phyloP scores from a whole-genome alignment of 345 rosid species.

The Boechera divaricarpa region DNA sequence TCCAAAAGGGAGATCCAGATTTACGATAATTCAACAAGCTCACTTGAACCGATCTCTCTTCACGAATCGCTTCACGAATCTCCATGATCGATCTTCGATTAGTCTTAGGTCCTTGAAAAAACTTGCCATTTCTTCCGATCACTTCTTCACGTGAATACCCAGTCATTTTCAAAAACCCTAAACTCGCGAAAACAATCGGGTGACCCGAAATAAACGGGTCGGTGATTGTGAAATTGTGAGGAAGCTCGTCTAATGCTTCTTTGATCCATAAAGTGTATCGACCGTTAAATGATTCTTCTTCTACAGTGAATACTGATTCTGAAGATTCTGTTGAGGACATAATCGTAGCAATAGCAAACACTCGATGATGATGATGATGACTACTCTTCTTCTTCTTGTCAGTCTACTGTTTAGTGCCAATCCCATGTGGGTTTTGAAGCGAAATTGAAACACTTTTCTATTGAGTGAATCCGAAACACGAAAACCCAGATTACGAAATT shows the following conservation, averaged over 20 bases:
- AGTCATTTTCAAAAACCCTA: conserved; percentile 74
- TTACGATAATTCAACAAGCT: conserved; percentile 79
- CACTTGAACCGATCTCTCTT: conserved; percentile 65
- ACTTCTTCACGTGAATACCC: conserved; percentile 74
- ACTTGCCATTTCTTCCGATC: conserved; percentile 76
- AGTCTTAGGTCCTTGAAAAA: conserved; percentile 83
- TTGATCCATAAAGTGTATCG: conserved; percentile 62
- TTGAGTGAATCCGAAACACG: conserved; percentile 17
- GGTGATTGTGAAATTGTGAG: conserved; percentile 82
- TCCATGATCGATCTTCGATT: conserved; percentile 74
- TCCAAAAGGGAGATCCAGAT: conserved; percentile 93
- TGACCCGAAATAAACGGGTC: conserved; percentile 85
- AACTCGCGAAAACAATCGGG: conserved; percentile 90
- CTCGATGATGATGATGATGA: conserved; percentile 16
- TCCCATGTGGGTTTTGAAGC: conserved; percentile 63
- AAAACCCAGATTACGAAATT: conserved; percentile 12
- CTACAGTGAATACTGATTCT: conserved; percentile 53
- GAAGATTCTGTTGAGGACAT: conserved; percentile 63
- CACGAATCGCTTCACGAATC: conserved; percentile 84
- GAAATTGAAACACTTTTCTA: conserved; percentile 20
- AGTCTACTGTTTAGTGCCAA: conserved; percentile 50
- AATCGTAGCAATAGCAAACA: conserved; percentile 33
- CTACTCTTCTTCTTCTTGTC: conserved; percentile 37
- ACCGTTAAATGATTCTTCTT: conserved; percentile 46
- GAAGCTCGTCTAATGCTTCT: conserved; percentile 75